Conservation (phyloP, 768 basidiomycete species). For the Termitomyces sp. region DNA sequence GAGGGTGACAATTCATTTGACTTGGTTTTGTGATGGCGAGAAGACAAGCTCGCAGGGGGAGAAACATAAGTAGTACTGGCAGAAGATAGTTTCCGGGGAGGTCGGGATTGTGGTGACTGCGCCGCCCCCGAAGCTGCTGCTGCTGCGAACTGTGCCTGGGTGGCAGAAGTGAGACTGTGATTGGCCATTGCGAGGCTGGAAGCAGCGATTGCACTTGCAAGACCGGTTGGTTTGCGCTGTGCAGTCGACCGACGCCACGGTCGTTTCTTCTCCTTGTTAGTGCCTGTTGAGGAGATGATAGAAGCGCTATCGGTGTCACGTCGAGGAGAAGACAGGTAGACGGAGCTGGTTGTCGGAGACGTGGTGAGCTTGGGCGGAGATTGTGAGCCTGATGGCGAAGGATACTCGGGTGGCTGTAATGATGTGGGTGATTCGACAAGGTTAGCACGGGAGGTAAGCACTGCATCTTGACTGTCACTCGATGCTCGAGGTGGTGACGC, state of each 20-base stretch:
- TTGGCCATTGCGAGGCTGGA: constrained; percentile 66
- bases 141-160: constrained; percentile 34
- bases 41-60: constrained; percentile 21
- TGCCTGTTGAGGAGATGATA: constrained; percentile 19
- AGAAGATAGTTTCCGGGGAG: constrained; percentile 8
- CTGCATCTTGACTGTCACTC: constrained; percentile 14
- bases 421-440: constrained; percentile 45
- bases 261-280: constrained; percentile 30
- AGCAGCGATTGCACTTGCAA: constrained; percentile 65
- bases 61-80: constrained; percentile 20
- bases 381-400: constrained; percentile 6
- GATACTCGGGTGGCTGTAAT: constrained; percentile 26
- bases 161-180: constrained; percentile 42
- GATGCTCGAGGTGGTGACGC: constrained; percentile 6
- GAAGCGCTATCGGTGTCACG: constrained; percentile 20
- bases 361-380: constrained; percentile 10
- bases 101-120: constrained; percentile 5
- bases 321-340: constrained; percentile 11
- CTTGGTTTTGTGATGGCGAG: constrained; percentile 21
- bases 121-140: constrained; percentile 22
- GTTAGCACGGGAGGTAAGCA: constrained; percentile 18
- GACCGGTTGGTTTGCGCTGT: constrained; percentile 46
- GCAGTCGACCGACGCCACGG: constrained; percentile 37
- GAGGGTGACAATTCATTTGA: constrained; percentile 30
- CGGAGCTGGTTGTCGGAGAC: constrained; percentile 14